phyloP scores from a whole-genome alignment of 805 yeast genomes.

The Tetrapisispora nanseiensis region DNA sequence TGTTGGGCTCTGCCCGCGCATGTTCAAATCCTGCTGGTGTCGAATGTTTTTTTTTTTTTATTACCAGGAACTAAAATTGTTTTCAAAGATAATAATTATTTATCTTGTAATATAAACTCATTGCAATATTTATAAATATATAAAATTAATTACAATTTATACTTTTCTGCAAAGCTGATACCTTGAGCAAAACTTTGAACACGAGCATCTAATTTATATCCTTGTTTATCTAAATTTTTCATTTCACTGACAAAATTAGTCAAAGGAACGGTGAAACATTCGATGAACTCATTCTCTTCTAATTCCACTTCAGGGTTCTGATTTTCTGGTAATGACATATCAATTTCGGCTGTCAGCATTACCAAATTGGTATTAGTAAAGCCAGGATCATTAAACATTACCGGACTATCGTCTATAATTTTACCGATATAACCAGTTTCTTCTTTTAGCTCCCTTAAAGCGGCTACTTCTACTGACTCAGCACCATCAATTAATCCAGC shows the following conservation, averaged over 20 bases:
- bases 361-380: conserved; percentile 83
- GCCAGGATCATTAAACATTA: conserved; percentile 71
- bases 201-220: conserved; percentile 77
- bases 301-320: conserved; percentile 58
- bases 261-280: conserved; percentile 69
- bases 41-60: conserved; percentile 21
- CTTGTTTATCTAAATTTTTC: conserved; percentile 44
- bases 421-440: conserved; percentile 88
- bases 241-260: conserved; percentile 46
- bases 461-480: conserved; percentile 70
- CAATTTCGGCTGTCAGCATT: conserved; percentile 70
- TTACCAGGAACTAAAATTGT: no score
- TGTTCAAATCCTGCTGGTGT: conserved; percentile 38
- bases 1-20: conserved; percentile 38
- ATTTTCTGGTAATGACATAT: conserved; percentile 56
- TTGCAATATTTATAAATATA: no score
- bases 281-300: conserved; percentile 90
- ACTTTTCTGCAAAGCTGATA: conserved; percentile 43
- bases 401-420: conserved; percentile 37
- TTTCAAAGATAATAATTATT: no score
- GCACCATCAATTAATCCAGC: conserved; percentile 88
- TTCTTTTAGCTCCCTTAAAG: conserved; percentile 77
- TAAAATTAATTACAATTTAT: conserved; percentile 7
- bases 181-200: conserved; percentile 84
- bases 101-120: no score